These are phyloP conservation scores for Jamesozyma spencerorum DNA, from an alignment of 805 yeast genomes.

Conservation along the genomic window DNA sequence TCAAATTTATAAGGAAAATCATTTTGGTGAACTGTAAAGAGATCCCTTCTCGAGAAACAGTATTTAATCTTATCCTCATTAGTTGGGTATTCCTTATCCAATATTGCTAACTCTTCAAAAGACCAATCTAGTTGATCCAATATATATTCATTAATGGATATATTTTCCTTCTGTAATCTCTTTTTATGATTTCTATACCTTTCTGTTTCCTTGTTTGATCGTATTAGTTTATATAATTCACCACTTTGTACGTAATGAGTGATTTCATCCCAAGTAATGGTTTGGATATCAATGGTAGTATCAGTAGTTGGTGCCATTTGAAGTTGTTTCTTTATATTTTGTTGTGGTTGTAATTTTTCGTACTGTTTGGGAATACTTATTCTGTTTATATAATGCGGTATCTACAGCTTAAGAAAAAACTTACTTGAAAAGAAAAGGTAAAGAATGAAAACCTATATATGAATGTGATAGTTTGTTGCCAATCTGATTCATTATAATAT, in stretches of 20 bases:
- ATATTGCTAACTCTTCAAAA: constrained; percentile 18
- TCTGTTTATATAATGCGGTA: too few relatives aligned
- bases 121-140: constrained; percentile 47
- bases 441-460: too few relatives aligned
- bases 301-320: not conserved
- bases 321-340: too few relatives aligned
- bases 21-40: constrained; percentile 39
- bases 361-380: too few relatives aligned
- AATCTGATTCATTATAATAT: too few relatives aligned
- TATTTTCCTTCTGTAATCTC: constrained; percentile 27
- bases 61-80: constrained; percentile 17
- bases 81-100: constrained; percentile 13
- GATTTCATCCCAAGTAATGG: constrained; percentile 39
- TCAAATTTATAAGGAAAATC: constrained; percentile 62
- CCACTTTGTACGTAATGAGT: constrained; percentile 33
- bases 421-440: too few relatives aligned
- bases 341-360: too few relatives aligned
- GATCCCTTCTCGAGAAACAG: constrained; percentile 23
- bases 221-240: constrained; percentile 38
- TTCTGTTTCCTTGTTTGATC: constrained; percentile 38
- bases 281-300: not conserved
- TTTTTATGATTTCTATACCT: constrained; percentile 40
- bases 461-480: too few relatives aligned
- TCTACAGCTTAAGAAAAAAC: too few relatives aligned
- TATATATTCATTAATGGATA: constrained; percentile 41